Conservation (phyloP, 371 early-diverging fungal species). For the Dinochytrium kinnereticum region DNA sequence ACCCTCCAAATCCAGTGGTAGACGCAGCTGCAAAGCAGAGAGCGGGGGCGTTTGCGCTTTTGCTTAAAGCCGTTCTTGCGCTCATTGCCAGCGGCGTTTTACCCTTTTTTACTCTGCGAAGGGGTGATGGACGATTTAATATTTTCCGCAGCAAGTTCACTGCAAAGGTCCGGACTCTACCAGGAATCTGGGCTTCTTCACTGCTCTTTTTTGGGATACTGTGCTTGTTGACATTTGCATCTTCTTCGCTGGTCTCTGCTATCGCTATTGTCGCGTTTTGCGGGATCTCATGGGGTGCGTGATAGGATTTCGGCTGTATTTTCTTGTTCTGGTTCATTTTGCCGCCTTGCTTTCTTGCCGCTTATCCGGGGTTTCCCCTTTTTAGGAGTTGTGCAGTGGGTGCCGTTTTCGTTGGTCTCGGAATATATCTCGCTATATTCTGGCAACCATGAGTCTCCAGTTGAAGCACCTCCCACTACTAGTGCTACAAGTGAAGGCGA, state of each 20-base stretch:
- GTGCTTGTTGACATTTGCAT: conserved; percentile 70
- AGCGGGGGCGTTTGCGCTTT: conserved; percentile 83
- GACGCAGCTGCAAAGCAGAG: conserved; percentile 54
- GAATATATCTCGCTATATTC: conserved; percentile 66
- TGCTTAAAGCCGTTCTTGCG: conserved; percentile 78
- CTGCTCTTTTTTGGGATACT: conserved; percentile 69
- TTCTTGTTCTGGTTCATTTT: neutral
- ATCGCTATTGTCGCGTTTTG: conserved; percentile 71
- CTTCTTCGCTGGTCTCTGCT: conserved; percentile 59
- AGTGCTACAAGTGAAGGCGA: neutral
- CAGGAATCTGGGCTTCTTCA: conserved; percentile 72
- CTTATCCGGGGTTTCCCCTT: too few species aligned
- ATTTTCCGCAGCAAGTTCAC: neutral
- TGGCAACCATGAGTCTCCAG: neutral
- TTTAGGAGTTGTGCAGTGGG: conserved; percentile 81
- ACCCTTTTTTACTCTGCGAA: conserved; percentile 54
- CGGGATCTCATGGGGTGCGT: conserved; percentile 82
- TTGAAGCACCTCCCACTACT: neutral
- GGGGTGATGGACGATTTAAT: too few species aligned
- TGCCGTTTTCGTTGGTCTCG: conserved; percentile 90
- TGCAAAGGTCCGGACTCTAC: conserved; percentile 55
- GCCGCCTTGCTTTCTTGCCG: neutral
- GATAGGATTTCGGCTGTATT: neutral
- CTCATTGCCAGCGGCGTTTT: conserved; percentile 71
- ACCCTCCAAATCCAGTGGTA: neutral